Base-by-base conservation (phyloP, 2,329 filamentous ascomycete genomes). In the Diaporthe citri region DNA sequence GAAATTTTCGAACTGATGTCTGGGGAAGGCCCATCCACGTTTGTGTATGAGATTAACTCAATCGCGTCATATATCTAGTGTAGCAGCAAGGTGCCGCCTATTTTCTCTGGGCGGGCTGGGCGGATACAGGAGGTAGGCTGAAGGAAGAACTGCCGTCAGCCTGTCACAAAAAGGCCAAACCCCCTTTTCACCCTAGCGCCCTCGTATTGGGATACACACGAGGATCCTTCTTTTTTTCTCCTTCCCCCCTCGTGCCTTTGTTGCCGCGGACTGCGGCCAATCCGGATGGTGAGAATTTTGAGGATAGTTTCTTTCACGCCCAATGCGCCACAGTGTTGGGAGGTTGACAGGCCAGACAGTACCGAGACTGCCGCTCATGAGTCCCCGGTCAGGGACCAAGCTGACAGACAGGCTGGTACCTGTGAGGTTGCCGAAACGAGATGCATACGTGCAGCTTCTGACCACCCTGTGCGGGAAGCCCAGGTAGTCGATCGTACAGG, bases 121-220 rank as follows among this genome's bases (percentile, higher is more conserved):
- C 43, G 43, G 62, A 66, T 36, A 36, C 34, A 41, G 64, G 31
- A 67, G 64, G 46, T 55, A 41, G 64, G 64, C 64, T 69, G 64
- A 22, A 69, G 34, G 64, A 69, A 55, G 48, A 67, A 39, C 34
- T 31, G 64, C 34, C n/a, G 64, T 69, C 48, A 55, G 64, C 48
- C 64, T 55, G 48, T 55, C 64, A 20, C 41, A 39, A 55, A 55
- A 48, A 69, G 22, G 48, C 22, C 52, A 66, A 59, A 55, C 46
- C 56, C 70, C 60, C 67, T 64, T 66, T 76, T 71, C 60, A 43
- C 41, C 55, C 46, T 76, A 76, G 75, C 73, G 75, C 25, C 73
- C 56, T 76, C 75, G 75, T 76, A 76, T 76, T 72, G 48, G 60
- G 55, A 43, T 34, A 56, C 67, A 57, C 60, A 66, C 34, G 69